Percentiles rank a stretch among this genome's conserved stretches.
Evolutionary conservation across 306 rosid genomes (phyloP).

Genomic region (Heteromeles arbutifolia): DNA sequence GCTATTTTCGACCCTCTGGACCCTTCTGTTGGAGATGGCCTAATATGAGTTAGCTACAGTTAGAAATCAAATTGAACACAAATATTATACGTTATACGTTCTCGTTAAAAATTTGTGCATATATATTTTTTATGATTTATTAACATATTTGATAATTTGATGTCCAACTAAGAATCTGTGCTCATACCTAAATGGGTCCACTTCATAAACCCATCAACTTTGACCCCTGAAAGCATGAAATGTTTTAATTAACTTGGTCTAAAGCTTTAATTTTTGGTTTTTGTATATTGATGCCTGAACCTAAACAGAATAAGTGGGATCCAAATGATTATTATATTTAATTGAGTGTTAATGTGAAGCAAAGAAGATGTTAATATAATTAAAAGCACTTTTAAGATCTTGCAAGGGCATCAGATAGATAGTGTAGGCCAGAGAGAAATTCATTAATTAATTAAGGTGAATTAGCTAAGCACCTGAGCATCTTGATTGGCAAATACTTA

Average conservation of each 20-base stretch:
- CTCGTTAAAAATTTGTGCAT: too few species aligned
- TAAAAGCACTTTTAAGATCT: constrained; percentile 50
- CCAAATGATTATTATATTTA: neutral
- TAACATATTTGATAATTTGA: neutral
- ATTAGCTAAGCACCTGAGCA: constrained; percentile 31
- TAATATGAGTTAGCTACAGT: too few species aligned
- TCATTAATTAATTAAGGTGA: constrained; percentile 27
- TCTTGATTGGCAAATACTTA: constrained; percentile 15
- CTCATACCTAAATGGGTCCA: neutral
- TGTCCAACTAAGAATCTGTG: neutral
- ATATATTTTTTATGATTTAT: too few species aligned
- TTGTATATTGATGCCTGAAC: neutral
- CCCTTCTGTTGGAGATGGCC: too few species aligned
- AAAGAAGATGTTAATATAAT: constrained; percentile 25
- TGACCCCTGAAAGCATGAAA: neutral
- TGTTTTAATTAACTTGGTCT: neutral
- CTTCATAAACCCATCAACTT: neutral
- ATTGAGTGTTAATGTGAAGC: neutral
- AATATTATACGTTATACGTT: too few species aligned
- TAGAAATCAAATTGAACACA: too few species aligned
- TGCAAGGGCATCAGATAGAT: constrained; percentile 52
- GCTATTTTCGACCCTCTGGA: too few species aligned
- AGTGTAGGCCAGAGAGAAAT: constrained; percentile 49
- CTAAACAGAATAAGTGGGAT: constrained; percentile 1
- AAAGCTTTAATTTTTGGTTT: neutral